These are phyloP conservation scores for Salix viminalis DNA, from an alignment of 345 rosid genomes.

Conservation along the genomic window DNA sequence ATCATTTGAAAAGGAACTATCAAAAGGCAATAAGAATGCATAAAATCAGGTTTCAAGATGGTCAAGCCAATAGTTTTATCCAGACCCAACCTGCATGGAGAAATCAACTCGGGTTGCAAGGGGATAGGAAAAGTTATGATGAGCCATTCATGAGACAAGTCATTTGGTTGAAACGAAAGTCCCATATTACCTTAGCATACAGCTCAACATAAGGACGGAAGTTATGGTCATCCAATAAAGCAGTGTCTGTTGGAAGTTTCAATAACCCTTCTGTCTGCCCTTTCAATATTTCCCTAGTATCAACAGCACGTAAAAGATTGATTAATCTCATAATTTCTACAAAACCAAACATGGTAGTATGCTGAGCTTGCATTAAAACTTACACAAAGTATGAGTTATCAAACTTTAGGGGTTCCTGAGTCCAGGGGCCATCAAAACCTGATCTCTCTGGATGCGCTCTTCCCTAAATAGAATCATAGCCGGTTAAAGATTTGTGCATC, in stretches of 20 bases:
- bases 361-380: conserved; percentile 19
- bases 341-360: not conserved
- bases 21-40: not conserved
- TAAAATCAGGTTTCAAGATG: not conserved
- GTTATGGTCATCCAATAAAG: conserved; percentile 58
- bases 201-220: conserved; percentile 72
- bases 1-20: not conserved
- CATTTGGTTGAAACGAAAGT: not conserved
- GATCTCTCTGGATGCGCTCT: conserved; percentile 92
- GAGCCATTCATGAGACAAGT: not conserved
- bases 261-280: conserved; percentile 77
- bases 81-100: not conserved
- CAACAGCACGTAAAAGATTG: not conserved
- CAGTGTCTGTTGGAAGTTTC: conserved; percentile 83
- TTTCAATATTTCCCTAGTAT: conserved; percentile 59
- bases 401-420: conserved; percentile 82
- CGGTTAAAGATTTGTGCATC: conserved; percentile 9
- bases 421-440: conserved; percentile 97
- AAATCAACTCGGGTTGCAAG: not conserved
- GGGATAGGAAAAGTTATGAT: not conserved
- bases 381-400: conserved; percentile 94
- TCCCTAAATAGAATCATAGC: conserved; percentile 46
- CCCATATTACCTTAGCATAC: conserved; percentile 65
- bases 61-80: conserved; percentile 8
- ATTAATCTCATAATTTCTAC: not conserved